Base-by-base conservation (phyloP, 2,329 filamentous ascomycete genomes). In the Fusarium foetens region DNA sequence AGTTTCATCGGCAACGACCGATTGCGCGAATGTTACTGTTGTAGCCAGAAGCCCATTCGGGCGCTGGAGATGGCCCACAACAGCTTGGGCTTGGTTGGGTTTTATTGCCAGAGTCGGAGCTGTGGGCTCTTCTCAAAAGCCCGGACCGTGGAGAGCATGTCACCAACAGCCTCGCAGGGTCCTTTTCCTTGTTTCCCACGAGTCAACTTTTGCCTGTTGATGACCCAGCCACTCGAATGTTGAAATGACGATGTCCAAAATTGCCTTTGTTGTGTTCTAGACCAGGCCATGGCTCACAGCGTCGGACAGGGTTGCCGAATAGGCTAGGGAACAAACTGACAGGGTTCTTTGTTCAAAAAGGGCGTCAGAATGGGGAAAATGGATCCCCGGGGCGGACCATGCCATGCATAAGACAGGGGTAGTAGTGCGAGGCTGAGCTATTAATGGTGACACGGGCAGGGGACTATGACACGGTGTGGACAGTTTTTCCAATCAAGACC, bases 371-470 rank as follows among this genome's bases (percentile, higher is more conserved):
- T 41, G 65, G 65, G 64, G 58, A 53, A 58, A 49, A 58, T 68
- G 52, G 58, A 52, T 43, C 38, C 63, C 52, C 58, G 41, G 45
- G 35, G 64, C 66, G 64, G 46, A 46, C 53, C 48, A 69, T 54
- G 57, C 43, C 51, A 70, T 42, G 62, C 67, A 46, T 48, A 31
- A 19, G 45, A 29, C 53, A 58, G 36, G 11, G 58, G 29, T 45
- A 23, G 11, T 54, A 68, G 68, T 57, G 55, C 21, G 43, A 69
- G 70, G 54, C 55, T 58, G 66, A 72, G 66, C 72, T 74, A 74
- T 74, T 68, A 74, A 74, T 74, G 72, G 72, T 38, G 65, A 67
- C 67, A 49, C 38, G 17, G 39, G 29, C 66, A 72, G 52, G 63
- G 43, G 31, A 61, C 8, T 2, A 25, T 25, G 51, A 25, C 66